phyloP scores from a whole-genome alignment of 2,329 filamentous ascomycete species.

The Fusarium nisikadoi region DNA sequence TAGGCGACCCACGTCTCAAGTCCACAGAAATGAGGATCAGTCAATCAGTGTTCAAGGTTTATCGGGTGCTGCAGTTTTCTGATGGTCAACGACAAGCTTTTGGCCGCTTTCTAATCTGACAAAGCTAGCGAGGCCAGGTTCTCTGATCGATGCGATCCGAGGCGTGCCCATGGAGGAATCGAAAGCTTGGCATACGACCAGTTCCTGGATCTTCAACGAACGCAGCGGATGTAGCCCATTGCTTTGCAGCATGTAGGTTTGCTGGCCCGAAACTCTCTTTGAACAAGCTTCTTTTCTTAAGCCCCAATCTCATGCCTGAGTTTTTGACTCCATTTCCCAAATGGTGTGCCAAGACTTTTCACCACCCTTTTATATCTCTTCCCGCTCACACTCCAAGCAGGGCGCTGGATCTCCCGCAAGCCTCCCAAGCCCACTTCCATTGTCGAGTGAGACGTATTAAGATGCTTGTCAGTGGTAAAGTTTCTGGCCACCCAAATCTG shows the following conservation, averaged over 20 bases:
- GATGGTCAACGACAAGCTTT: slow-evolving; percentile 31
- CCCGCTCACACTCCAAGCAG: slow-evolving; percentile 12
- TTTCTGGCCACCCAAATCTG: slow-evolving; percentile 12
- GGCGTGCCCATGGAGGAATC: slow-evolving; percentile 6
- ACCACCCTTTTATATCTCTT: slow-evolving; percentile 4
- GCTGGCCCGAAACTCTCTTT: not conserved
- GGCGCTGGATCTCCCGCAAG: slow-evolving; percentile 24
- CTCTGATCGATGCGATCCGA: slow-evolving; percentile 21
- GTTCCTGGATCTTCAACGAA: not conserved
- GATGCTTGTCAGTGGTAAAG: slow-evolving; percentile 6
- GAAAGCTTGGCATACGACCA: slow-evolving; percentile 21
- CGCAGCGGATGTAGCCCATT: not conserved
- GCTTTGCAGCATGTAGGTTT: not conserved
- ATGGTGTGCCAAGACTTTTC: slow-evolving; percentile 2
- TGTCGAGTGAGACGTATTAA: slow-evolving; percentile 1
- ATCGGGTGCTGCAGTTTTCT: not conserved
- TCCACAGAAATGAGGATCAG: slow-evolving; percentile 15
- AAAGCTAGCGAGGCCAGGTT: slow-evolving; percentile 6
- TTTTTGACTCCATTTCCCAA: slow-evolving; percentile 1
- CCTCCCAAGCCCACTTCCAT: slow-evolving; percentile 9
- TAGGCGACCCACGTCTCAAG: slow-evolving; percentile 18
- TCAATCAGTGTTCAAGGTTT: slow-evolving; percentile 7
- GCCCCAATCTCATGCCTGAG: not conserved
- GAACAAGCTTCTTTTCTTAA: slow-evolving; percentile 8
- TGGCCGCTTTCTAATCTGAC: not conserved